A percentile compares a stretch with the other conserved stretches of the same genome.
phyloP scores from a whole-genome alignment of 2,329 filamentous ascomycete genomes.

The Ophiostoma pallidulum region DNA sequence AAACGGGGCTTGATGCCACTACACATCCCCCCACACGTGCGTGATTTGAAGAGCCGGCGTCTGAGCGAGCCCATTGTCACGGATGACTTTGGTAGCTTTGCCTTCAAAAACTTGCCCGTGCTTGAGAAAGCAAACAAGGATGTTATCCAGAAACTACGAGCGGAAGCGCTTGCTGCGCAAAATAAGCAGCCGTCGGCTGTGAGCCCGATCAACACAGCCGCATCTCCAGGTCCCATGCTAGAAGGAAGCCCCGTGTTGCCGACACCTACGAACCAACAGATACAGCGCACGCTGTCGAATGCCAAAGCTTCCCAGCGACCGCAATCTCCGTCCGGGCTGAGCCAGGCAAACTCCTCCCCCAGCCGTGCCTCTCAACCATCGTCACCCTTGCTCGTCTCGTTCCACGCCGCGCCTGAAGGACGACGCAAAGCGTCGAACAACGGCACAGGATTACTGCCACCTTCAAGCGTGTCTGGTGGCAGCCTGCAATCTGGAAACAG shows the following conservation, averaged over 20 bases:
- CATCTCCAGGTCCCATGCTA: slow-evolving; percentile 58
- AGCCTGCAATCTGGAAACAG: slow-evolving; percentile 54
- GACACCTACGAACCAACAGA: slow-evolving; percentile 41
- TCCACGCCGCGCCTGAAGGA: slow-evolving; percentile 72
- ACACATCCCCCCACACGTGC: slow-evolving; percentile 92
- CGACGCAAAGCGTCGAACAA: slow-evolving; percentile 88
- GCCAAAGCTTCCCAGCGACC: slow-evolving; percentile 71
- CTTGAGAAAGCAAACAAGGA: slow-evolving; percentile 98
- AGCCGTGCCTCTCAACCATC: slow-evolving; percentile 71
- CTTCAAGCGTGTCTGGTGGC: slow-evolving; percentile 49
- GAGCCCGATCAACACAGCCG: slow-evolving; percentile 30
- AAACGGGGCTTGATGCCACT: slow-evolving; percentile 91
- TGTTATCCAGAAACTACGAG: slow-evolving; percentile 89
- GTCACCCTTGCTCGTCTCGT: slow-evolving; percentile 90
- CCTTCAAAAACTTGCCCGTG: slow-evolving; percentile 94
- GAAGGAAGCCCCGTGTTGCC: slow-evolving; percentile 80
- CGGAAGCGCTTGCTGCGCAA: slow-evolving; percentile 70
- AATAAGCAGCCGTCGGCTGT: slow-evolving; percentile 36
- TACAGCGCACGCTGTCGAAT: slow-evolving; percentile 75
- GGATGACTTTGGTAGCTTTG: slow-evolving; percentile 93
- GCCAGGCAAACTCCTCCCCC: slow-evolving; percentile 76
- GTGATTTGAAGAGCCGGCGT: slow-evolving; percentile 77
- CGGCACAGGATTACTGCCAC: slow-evolving; percentile 73
- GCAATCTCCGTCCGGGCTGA: slow-evolving; percentile 73
- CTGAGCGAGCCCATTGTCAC: slow-evolving; percentile 80